Evolutionary conservation across 2,329 filamentous ascomycete species (phyloP).

Genomic region (Cladophialophora yegresii): DNA sequence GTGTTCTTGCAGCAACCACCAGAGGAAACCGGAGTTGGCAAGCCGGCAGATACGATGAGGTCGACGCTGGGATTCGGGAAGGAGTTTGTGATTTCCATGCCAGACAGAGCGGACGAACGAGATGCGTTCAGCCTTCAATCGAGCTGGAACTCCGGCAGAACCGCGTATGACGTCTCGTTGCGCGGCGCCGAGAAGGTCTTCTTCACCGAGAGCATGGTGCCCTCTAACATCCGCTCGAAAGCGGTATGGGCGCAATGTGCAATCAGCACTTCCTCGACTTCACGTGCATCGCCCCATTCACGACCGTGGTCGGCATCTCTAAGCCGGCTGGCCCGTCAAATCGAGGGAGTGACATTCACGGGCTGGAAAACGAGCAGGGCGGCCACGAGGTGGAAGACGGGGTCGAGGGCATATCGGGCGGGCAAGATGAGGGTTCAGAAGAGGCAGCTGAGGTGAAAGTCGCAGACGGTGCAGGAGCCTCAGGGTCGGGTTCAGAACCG

Average conservation of each 20-base stretch:
- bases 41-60: slow-evolving; percentile 16
- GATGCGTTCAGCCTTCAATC: slow-evolving; percentile 50
- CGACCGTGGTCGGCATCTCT: slow-evolving; percentile 29
- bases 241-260: slow-evolving; percentile 27
- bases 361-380: slow-evolving; percentile 8
- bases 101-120: slow-evolving; percentile 53
- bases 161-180: slow-evolving; percentile 32
- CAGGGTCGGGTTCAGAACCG: neutral
- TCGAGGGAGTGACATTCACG: slow-evolving; percentile 32
- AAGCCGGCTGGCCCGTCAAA: slow-evolving; percentile 25
- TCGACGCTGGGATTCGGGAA: slow-evolving; percentile 40
- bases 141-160: slow-evolving; percentile 25
- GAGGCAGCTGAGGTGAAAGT: neutral
- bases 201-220: slow-evolving; percentile 32
- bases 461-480: neutral
- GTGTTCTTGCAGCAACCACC: neutral
- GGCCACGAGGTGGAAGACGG: neutral
- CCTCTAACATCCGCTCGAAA: slow-evolving; percentile 28
- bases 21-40: neutral
- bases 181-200: slow-evolving; percentile 31
- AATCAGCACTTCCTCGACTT: slow-evolving; percentile 20
- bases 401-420: no score
- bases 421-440: neutral
- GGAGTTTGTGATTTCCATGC: slow-evolving; percentile 52
- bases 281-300: slow-evolving; percentile 25